These are phyloP conservation scores for Rhynchosporium secalis DNA, from an alignment of 2,329 filamentous ascomycete species.

Conservation along the genomic window DNA sequence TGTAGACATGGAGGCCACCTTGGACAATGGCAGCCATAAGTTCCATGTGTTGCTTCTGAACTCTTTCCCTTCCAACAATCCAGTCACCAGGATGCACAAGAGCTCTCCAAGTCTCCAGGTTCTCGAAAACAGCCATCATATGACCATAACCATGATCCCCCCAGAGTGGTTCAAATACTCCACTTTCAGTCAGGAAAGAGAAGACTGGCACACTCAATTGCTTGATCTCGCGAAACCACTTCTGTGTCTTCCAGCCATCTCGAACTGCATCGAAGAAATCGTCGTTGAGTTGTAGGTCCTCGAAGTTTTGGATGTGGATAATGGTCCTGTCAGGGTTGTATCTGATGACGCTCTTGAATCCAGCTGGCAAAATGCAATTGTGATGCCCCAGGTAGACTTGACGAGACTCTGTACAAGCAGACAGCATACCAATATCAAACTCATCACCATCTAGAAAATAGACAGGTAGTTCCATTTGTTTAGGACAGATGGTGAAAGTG, in stretches of 20 bases:
- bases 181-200: not conserved
- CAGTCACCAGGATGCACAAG: not conserved
- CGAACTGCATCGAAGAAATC: not conserved
- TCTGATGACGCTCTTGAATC: slow-evolving; percentile 2
- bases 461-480: not conserved
- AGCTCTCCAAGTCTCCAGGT: not conserved
- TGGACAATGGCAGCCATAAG: not conserved
- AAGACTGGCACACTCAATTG: not conserved
- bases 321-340: slow-evolving; percentile 2
- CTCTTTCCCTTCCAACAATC: not conserved
- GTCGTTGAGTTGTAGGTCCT: not conserved
- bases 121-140: not conserved
- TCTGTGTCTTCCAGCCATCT: slow-evolving; percentile 1
- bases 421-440: not conserved
- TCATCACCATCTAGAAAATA: not conserved
- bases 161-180: not conserved
- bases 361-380: not conserved
- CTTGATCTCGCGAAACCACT: slow-evolving; percentile 4
- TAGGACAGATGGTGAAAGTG: not conserved
- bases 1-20: not conserved
- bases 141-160: not conserved
- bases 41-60: not conserved
- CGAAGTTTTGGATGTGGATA: slow-evolving; percentile 4
- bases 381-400: slow-evolving; percentile 1
- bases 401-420: not conserved